Percentiles rank a stretch among this genome's conserved stretches.
Conservation (phyloP, 306 rosid genomes). For the Lathyrus sativus region DNA sequence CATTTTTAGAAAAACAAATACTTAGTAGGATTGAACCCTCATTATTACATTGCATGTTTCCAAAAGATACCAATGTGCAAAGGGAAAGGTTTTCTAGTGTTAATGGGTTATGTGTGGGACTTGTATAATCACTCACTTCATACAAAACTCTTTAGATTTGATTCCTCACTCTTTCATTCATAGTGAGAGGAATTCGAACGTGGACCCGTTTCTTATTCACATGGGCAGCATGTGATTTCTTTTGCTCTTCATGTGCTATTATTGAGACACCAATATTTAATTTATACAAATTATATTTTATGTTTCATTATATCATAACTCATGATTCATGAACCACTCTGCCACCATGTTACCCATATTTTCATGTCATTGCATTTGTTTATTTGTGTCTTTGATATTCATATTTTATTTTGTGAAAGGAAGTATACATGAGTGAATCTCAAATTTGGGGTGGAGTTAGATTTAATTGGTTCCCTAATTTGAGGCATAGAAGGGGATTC, state of each 20-base stretch:
- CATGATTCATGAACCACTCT: conserved; percentile 37
- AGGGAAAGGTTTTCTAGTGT: conserved; percentile 39
- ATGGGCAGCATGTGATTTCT: conserved; percentile 60
- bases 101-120: conserved; percentile 26
- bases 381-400: background rate
- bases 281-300: conserved; percentile 8
- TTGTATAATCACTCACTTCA: conserved; percentile 39
- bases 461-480: conserved; percentile 8
- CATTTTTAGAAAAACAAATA: too few relatives aligned
- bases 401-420: background rate
- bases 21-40: too few relatives aligned
- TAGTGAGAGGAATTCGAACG: conserved; percentile 23
- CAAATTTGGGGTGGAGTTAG: background rate
- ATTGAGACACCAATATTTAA: conserved; percentile 27
- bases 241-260: conserved; percentile 52
- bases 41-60: too few relatives aligned
- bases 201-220: conserved; percentile 51
- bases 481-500: background rate
- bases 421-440: background rate
- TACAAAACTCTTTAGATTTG: conserved; percentile 12
- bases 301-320: conserved; percentile 11
- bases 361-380: conserved; percentile 32
- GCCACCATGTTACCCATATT: conserved; percentile 28
- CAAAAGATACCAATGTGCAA: conserved; percentile 29
- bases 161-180: conserved; percentile 27